Conservation (phyloP, 2,329 filamentous ascomycete species). For the Pseudomassariella vexata region DNA sequence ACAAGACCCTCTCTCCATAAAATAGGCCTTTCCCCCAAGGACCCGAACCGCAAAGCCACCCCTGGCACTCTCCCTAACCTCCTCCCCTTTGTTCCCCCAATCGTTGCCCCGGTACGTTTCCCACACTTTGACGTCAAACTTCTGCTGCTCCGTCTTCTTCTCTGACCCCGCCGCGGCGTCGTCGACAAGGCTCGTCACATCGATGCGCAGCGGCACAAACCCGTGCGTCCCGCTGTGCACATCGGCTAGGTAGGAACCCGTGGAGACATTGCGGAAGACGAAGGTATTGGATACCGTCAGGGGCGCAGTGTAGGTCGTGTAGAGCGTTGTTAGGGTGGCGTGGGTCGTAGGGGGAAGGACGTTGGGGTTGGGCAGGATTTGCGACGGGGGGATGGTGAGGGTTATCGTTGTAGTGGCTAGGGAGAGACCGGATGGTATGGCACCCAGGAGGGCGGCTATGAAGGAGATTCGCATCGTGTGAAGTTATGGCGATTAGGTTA, state of each 20-base stretch:
- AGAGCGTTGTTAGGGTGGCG: slow-evolving; percentile 48
- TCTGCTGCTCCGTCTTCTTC: slow-evolving; percentile 16
- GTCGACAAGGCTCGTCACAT: slow-evolving; percentile 44
- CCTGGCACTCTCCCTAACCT: slow-evolving; percentile 30
- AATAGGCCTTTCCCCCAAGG: slow-evolving; percentile 65
- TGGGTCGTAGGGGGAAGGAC: slow-evolving; percentile 61
- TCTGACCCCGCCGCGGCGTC: slow-evolving; percentile 23
- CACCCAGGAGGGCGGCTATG: slow-evolving; percentile 25
- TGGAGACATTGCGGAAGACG: slow-evolving; percentile 65
- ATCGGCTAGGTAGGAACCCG: slow-evolving; percentile 75
- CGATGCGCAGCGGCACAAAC: slow-evolving; percentile 77
- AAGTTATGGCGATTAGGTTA: too few species aligned
- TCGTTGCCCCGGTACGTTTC: slow-evolving; percentile 86
- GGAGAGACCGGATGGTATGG: slow-evolving; percentile 13
- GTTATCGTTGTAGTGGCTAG: slow-evolving; percentile 33
- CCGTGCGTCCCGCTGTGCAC: slow-evolving; percentile 68
- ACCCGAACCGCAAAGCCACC: slow-evolving; percentile 45
- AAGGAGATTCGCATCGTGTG: slow-evolving; percentile 28
- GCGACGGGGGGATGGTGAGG: slow-evolving; percentile 35
- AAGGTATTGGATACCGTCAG: slow-evolving; percentile 67
- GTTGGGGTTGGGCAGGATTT: slow-evolving; percentile 39
- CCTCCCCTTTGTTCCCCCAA: slow-evolving; percentile 80
- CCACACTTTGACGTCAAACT: slow-evolving; percentile 58
- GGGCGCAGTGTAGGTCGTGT: slow-evolving; percentile 43
- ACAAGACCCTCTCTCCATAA: slow-evolving; percentile 71